Evolutionary conservation across 805 yeast genomes (phyloP).

Genomic region (Yarrowia sp.): DNA sequence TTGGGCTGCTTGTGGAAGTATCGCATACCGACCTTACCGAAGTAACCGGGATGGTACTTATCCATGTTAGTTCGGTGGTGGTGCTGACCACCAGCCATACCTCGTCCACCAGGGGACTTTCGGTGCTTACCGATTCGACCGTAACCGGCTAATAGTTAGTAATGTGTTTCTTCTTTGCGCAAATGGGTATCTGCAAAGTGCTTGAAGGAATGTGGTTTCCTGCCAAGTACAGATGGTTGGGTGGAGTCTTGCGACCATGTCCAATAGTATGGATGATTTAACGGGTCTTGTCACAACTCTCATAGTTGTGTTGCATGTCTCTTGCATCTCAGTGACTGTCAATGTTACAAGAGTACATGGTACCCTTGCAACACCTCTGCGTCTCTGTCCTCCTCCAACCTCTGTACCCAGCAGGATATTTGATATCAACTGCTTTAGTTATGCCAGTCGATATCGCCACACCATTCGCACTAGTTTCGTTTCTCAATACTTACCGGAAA

Average conservation of each 20-base stretch:
- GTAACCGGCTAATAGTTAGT: conserved; percentile 81
- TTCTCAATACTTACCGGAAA: conserved; percentile 77
- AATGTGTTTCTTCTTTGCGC: background rate
- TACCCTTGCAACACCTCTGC: background rate
- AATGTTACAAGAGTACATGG: background rate
- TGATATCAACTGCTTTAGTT: conserved; percentile 20
- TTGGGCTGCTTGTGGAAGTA: conserved; percentile 93
- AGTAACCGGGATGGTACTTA: conserved; percentile 99
- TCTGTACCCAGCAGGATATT: conserved; percentile 10
- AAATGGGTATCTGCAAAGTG: background rate
- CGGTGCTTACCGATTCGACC: conserved; percentile 99
- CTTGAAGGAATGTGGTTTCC: background rate
- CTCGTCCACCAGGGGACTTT: conserved; percentile 99
- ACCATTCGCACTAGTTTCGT: conserved; percentile 26
- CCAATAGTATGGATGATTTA: no score
- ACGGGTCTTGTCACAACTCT: no score
- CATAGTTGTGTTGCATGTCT: background rate
- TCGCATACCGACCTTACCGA: conserved; percentile 99
- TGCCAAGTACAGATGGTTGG: background rate
- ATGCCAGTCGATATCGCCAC: conserved; percentile 26
- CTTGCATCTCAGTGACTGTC: background rate
- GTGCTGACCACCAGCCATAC: conserved; percentile 99
- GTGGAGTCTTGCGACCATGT: background rate
- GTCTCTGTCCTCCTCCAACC: background rate
- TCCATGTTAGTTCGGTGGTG: conserved; percentile 99